phyloP scores from a whole-genome alignment of 441 rosid genomes.

The Bocquillonia castaneifolia region DNA sequence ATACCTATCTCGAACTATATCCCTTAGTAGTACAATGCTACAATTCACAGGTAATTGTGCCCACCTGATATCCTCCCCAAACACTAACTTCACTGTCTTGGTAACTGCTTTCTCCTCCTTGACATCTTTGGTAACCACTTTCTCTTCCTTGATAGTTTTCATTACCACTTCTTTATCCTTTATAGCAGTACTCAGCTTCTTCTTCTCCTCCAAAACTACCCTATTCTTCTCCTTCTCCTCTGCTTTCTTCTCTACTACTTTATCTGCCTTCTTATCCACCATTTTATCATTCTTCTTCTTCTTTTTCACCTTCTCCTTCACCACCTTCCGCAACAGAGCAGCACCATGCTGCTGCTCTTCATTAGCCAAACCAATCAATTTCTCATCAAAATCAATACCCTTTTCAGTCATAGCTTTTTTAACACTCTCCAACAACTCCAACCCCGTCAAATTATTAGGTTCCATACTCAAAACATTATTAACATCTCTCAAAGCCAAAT shows the following conservation, averaged over 20 bases:
- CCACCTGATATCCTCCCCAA: slow-evolving; percentile 89
- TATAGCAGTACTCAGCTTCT: slow-evolving; percentile 27
- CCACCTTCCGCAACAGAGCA: slow-evolving; percentile 17
- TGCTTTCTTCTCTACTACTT: slow-evolving; percentile 34
- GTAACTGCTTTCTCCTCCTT: slow-evolving; percentile 43
- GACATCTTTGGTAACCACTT: slow-evolving; percentile 38
- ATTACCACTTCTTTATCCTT: slow-evolving; percentile 61
- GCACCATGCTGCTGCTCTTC: slow-evolving; percentile 30
- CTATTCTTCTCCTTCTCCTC: slow-evolving; percentile 42
- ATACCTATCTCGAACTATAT: slow-evolving; percentile 67
- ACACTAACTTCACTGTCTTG: slow-evolving; percentile 74
- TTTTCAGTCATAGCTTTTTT: slow-evolving; percentile 56
- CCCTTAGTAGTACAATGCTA: slow-evolving; percentile 55
- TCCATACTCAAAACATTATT: slow-evolving; percentile 67
- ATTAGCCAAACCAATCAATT: slow-evolving; percentile 47
- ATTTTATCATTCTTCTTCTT: slow-evolving; percentile 33
- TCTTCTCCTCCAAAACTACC: slow-evolving; percentile 34
- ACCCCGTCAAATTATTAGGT: slow-evolving; percentile 61
- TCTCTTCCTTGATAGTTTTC: slow-evolving; percentile 39
- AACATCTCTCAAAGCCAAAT: slow-evolving; percentile 86
- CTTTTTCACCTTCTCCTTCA: slow-evolving; percentile 28
- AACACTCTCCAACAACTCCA: slow-evolving; percentile 64
- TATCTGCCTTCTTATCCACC: slow-evolving; percentile 31
- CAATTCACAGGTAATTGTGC: slow-evolving; percentile 75
- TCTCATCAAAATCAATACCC: slow-evolving; percentile 66